Percentiles rank a stretch among this genome's conserved stretches.
Conservation (phyloP, 2,329 filamentous ascomycete species). For the Aspergillus sp. region DNA sequence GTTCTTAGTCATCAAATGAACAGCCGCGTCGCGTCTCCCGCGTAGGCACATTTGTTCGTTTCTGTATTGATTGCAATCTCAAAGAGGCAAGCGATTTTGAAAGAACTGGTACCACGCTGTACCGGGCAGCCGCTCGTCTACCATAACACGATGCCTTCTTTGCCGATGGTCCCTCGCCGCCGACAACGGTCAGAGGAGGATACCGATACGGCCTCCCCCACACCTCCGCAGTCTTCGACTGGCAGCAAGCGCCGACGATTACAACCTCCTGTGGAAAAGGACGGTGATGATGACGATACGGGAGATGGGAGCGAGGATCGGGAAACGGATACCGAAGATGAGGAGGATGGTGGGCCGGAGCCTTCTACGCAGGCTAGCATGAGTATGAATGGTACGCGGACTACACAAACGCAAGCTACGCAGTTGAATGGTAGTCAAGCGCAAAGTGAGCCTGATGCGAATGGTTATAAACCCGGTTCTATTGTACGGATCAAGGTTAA, state of each 20-base stretch:
- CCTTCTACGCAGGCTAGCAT: neutral
- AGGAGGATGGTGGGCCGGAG: constrained; percentile 2
- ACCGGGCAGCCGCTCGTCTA: neutral
- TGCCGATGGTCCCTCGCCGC: constrained; percentile 19
- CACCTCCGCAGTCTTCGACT: constrained; percentile 19
- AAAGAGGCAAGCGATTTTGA: neutral
- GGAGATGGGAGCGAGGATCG: neutral
- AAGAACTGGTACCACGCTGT: neutral
- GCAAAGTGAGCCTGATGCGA: constrained; percentile 7
- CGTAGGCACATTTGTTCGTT: constrained; percentile 4
- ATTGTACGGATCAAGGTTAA: constrained; percentile 79
- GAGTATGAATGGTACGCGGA: neutral
- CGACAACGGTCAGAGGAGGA: constrained; percentile 23
- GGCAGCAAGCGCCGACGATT: constrained; percentile 29
- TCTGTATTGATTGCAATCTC: neutral
- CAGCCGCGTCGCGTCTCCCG: constrained; percentile 22
- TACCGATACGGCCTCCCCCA: constrained; percentile 17
- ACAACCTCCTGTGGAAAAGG: constrained; percentile 15
- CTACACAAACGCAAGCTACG: neutral
- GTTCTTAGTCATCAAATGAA: neutral
- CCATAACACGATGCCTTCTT: constrained; percentile 21
- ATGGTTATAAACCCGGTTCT: constrained; percentile 57
- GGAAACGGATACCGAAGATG: constrained; percentile 9
- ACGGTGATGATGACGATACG: constrained; percentile 8
- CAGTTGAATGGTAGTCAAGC: neutral